Evolutionary conservation across 2,329 filamentous ascomycete genomes (phyloP).

Genomic region (Fusarium sp.): DNA sequence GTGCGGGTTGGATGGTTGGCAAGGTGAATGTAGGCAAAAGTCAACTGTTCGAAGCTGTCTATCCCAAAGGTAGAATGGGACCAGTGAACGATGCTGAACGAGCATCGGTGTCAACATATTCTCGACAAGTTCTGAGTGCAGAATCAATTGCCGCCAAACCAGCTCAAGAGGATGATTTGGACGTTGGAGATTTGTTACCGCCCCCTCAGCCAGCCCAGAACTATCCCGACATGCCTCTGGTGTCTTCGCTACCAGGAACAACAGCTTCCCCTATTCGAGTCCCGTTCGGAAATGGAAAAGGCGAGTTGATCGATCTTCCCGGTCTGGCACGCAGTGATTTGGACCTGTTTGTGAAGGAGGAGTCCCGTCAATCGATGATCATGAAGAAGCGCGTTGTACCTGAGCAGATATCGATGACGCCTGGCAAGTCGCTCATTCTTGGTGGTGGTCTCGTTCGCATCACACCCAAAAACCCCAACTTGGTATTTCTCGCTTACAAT

Average conservation of each 20-base stretch:
- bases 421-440: slow-evolving; percentile 83
- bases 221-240: slow-evolving; percentile 86
- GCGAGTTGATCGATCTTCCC: slow-evolving; percentile 93
- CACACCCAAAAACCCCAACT: slow-evolving; percentile 73
- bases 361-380: slow-evolving; percentile 74
- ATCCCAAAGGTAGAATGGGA: slow-evolving; percentile 77
- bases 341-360: slow-evolving; percentile 75
- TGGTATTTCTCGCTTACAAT: slow-evolving; percentile 82
- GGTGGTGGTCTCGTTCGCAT: slow-evolving; percentile 86
- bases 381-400: slow-evolving; percentile 84
- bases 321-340: slow-evolving; percentile 82
- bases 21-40: slow-evolving; percentile 99
- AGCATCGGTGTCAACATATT: slow-evolving; percentile 32
- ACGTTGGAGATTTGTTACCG: slow-evolving; percentile 74
- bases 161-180: slow-evolving; percentile 44
- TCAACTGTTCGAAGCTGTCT: slow-evolving; percentile 86
- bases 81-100: slow-evolving; percentile 27
- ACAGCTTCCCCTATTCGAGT: slow-evolving; percentile 95
- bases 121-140: slow-evolving; percentile 15
- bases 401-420: slow-evolving; percentile 77
- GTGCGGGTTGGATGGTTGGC: slow-evolving; percentile 95
- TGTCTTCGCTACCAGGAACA: slow-evolving; percentile 89
- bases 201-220: slow-evolving; percentile 78
- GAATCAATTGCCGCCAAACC: slow-evolving; percentile 50
- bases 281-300: slow-evolving; percentile 85